Evolutionary conservation across 2,329 filamentous ascomycete genomes (phyloP).

Genomic region (Aspergillus neoniger): DNA sequence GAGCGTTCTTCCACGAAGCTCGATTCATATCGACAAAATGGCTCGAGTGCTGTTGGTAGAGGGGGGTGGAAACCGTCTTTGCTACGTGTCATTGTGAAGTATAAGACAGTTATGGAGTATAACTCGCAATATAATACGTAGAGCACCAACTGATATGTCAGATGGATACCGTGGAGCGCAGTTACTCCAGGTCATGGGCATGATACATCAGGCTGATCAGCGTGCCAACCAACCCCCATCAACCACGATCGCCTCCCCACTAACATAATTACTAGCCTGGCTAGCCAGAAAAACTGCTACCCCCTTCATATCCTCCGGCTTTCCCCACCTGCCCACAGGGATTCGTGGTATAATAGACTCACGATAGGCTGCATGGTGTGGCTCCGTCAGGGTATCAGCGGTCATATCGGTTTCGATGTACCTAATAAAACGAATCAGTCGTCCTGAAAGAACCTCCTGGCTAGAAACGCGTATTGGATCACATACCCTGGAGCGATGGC

Average conservation of each 20-base stretch:
- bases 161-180: too few relatives aligned
- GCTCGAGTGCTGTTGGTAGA: too few relatives aligned
- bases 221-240: slow-evolving; percentile 4
- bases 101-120: too few relatives aligned
- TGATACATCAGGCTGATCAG: not conserved
- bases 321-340: not conserved
- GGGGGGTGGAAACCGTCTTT: too few relatives aligned
- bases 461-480: slow-evolving; percentile 55
- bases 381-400: not conserved
- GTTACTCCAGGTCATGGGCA: rapidly evolving
- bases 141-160: too few relatives aligned
- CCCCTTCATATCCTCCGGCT: not conserved
- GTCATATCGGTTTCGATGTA: not conserved
- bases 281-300: not conserved
- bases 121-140: too few relatives aligned
- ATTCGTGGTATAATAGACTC: not conserved
- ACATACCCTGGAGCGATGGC: slow-evolving; percentile 54
- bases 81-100: too few relatives aligned
- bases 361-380: not conserved
- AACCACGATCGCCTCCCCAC: not conserved
- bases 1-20: too few relatives aligned
- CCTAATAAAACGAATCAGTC: not conserved
- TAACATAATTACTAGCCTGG: not conserved
- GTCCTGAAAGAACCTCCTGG: not conserved
- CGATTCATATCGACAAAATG: too few relatives aligned